Percentiles rank a stretch among this genome's conserved stretches.
Evolutionary conservation across 305 asterid species (phyloP).

Genomic region (Fraxinus latifolia): DNA sequence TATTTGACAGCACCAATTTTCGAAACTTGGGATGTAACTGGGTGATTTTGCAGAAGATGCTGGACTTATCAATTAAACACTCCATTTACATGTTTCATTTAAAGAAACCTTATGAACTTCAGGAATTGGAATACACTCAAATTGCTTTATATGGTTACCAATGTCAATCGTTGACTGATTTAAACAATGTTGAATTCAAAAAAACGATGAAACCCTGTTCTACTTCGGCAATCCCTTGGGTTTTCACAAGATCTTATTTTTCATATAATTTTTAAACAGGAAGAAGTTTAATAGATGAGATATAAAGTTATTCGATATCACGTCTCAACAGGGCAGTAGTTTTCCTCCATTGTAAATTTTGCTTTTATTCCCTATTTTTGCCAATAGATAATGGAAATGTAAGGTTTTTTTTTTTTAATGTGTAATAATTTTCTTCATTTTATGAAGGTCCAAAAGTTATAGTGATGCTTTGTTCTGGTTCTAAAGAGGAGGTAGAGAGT

Average conservation of each 20-base stretch:
- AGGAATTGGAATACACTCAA: not conserved
- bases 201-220: not conserved
- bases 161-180: not conserved
- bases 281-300: not conserved
- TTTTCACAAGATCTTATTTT: not conserved
- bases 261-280: not conserved
- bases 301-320: not conserved
- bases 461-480: conserved; percentile 52
- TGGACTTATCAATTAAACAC: not conserved
- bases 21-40: not conserved
- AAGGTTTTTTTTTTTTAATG: not conserved
- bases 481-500: conserved; percentile 44
- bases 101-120: not conserved
- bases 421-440: conserved; percentile 30
- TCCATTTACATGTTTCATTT: not conserved
- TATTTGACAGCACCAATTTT: not conserved
- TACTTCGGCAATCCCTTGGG: not conserved
- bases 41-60: not conserved
- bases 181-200: not conserved
- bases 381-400: conserved; percentile 12
- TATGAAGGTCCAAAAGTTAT: conserved; percentile 71
- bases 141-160: not conserved
- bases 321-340: not conserved
- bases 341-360: not conserved
- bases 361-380: not conserved